Base-by-base conservation (phyloP, 1,284 basidiomycete genomes). In the Boletus sp. region DNA sequence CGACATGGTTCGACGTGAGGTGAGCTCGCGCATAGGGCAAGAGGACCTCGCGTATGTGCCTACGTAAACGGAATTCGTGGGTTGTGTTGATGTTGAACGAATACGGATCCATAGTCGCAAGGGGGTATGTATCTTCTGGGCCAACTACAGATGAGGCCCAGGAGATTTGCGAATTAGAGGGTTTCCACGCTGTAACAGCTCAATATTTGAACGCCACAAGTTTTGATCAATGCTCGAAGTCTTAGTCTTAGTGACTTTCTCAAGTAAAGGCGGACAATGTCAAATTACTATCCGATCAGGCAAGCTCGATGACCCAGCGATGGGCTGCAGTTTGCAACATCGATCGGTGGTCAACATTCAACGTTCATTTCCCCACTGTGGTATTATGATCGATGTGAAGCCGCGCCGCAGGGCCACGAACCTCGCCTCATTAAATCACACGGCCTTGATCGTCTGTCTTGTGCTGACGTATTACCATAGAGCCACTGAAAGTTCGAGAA, bases 1-100 rank as follows among this genome's bases (percentile, higher is more conserved):
- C 61, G 32, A 78, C 64, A 59, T 84, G 74, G 57, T 82, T 71
- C 42, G 66, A 74, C 0, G 80, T 76, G 29, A 82, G 65, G 61
- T 85, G 76, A n/a, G 61, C 62, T 20, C 70, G 67, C 7, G 69
- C 73, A 55, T 85, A 85, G 35, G 75, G 68, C 16, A 76, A 65
- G 19, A 85, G 69, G 14, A 82, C 60, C 29, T 72, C 63, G 27
- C 71, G 75, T 48, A 85, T 75, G 56, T 83, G 80, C 42, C 54
- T 60, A 23, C 71, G 73, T 35, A 78, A 60, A 51, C 59, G 60
- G 12, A 60, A 41, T 52, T 60, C 66, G n/a, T 32, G 46, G 38
- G 48, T 19, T 8, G 59, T 49, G 35, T 59, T 27, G 48, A 62
- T 47, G 44, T 20, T 41, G 50, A 56, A 65, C 23, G 50, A 46